Evolutionary conservation across 208 protist species (phyloP), one percentile per base, ranked within the genome.

Genomic region (Leishmania arabica): DNA sequence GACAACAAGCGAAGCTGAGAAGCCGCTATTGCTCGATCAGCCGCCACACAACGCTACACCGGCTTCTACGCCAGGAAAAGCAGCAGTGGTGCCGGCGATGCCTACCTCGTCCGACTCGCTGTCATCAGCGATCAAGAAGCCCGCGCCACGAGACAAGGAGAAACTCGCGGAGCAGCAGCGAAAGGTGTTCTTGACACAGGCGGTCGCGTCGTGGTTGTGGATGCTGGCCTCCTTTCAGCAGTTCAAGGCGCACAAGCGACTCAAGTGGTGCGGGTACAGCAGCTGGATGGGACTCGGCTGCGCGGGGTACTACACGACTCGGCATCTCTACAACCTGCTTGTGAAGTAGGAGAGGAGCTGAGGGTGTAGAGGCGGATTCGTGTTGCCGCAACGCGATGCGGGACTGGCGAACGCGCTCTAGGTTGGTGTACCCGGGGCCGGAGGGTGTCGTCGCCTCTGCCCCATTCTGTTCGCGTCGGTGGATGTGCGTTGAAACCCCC

Each of bases 181-280:
- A 64, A 86, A 91, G 42, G 87, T 92, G 19, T 96, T 93, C 78
- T 72, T 91, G 77, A 80, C 91, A 27, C 90, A 91, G 73, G 84
- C 87, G 62, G 87, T 94, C 19, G 92, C 86, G 0, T 94, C 90
- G 80, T 96, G 93, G 93, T 78, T 96, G 70, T 96, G 93, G 93
- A 89, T 95, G 90, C 82, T 96, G 54, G 83, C 90, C 4, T 88
- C 93, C 0, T 84, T 95, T n/a, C 93, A 96, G 83, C 91, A 95
- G 86, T 96, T 96, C 70, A 89, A 89, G 68, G 62, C 87, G 34
- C 85, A 93, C 84, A 92, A 90, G 81, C 88, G 85, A 0, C 83
- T 96, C 58, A 92, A 92, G 79, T 96, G 91, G 85, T 92, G 90
- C 68, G 93, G 93, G 3, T 96, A 95, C 84, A 95, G 93, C 83